phyloP scores from a whole-genome alignment of 2,329 filamentous ascomycete species.

The Camptophora hylomeconis region DNA sequence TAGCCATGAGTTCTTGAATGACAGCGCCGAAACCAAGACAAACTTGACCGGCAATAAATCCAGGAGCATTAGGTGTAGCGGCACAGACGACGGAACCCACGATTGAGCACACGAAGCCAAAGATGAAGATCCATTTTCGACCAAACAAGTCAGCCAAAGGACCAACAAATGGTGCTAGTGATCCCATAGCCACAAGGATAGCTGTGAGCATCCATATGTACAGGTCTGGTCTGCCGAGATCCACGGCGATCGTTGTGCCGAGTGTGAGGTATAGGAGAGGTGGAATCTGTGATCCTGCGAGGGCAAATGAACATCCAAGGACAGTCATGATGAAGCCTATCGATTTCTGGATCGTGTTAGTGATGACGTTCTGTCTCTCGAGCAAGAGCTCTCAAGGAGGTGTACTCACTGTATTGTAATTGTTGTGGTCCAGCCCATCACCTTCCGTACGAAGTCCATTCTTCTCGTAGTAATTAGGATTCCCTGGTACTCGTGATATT shows the following conservation, averaged over 20 bases:
- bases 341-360: conserved; percentile 4
- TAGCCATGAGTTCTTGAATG: conserved; percentile 5
- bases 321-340: conserved; percentile 2
- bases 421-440: conserved; percentile 33
- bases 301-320: conserved; percentile 1
- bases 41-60: conserved; percentile 1
- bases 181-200: conserved; percentile 2
- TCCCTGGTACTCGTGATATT: conserved; percentile 15
- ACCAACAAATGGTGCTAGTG: conserved; percentile 4
- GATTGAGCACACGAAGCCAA: conserved; percentile 4
- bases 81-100: conserved; percentile 1
- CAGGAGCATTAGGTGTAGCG: neutral
- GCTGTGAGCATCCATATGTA: conserved; percentile 4
- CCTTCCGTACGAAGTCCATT: conserved; percentile 30
- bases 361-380: neutral
- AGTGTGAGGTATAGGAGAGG: conserved; percentile 4
- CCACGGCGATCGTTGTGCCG: conserved; percentile 3
- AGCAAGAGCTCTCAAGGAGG: neutral
- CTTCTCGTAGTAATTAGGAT: conserved; percentile 32
- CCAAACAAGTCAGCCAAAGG: conserved; percentile 5
- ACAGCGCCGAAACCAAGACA: conserved; percentile 2
- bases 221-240: conserved; percentile 1
- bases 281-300: conserved; percentile 1
- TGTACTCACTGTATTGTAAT: conserved; percentile 27
- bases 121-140: conserved; percentile 3